Conservation (phyloP, 2,329 filamentous ascomycete species). For the Penicillium sumatraense region DNA sequence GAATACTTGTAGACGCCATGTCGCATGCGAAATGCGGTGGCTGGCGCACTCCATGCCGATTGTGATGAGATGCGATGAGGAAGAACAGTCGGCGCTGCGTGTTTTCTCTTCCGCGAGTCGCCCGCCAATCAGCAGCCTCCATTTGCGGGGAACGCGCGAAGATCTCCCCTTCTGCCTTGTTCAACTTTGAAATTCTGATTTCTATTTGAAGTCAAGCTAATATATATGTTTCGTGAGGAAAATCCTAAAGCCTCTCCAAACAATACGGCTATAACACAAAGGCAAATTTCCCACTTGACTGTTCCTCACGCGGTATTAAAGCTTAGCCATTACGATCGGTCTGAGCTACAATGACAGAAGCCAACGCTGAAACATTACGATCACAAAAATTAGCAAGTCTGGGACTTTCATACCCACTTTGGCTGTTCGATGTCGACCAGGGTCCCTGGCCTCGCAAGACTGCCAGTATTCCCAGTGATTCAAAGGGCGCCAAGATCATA, state of each 20-base stretch:
- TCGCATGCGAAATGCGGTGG: constrained; percentile 32
- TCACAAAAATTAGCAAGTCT: not conserved
- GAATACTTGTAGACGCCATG: constrained; percentile 38
- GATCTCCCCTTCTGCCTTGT: not conserved
- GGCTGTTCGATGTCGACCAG: not conserved
- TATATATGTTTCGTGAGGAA: too few relatives aligned
- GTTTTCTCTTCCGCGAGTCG: constrained; percentile 5
- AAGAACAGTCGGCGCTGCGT: constrained; percentile 13
- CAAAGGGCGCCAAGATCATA: not conserved
- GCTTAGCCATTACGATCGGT: too few relatives aligned
- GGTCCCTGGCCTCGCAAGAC: not conserved
- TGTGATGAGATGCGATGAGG: not conserved
- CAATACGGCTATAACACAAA: too few relatives aligned
- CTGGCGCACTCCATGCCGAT: constrained; percentile 33
- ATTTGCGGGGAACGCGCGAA: constrained; percentile 18
- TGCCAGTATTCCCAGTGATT: not conserved
- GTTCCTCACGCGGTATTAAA: too few relatives aligned
- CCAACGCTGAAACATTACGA: not conserved
- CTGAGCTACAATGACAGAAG: not conserved
- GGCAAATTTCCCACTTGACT: too few relatives aligned
- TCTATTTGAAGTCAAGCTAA: too few relatives aligned
- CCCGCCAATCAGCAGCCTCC: constrained; percentile 20
- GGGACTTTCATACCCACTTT: not conserved
- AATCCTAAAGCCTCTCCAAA: too few relatives aligned
- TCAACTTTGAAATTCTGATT: not conserved